Conservation (phyloP, 495 filamentous ascomycete species). For the Diplogelasinospora grovesii region DNA sequence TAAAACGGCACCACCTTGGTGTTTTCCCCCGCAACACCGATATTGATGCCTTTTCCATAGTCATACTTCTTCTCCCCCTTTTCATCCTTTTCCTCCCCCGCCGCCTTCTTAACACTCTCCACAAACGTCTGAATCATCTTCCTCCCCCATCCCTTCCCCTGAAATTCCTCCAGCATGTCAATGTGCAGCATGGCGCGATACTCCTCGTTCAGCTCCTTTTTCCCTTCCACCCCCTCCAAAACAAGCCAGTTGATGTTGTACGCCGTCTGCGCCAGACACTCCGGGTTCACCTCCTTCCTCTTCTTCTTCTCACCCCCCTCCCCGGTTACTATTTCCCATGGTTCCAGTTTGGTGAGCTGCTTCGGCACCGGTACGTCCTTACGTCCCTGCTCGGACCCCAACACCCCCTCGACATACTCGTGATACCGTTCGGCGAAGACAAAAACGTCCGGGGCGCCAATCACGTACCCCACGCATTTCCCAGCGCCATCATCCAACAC, state of each 20-base stretch:
- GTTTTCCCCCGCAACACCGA: slow-evolving; percentile 36
- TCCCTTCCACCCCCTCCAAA: slow-evolving; percentile 21
- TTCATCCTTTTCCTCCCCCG: slow-evolving; percentile 20
- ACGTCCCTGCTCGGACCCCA: slow-evolving; percentile 13
- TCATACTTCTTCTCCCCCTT: slow-evolving; percentile 11
- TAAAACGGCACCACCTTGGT: slow-evolving; percentile 37
- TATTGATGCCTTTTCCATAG: slow-evolving; percentile 27
- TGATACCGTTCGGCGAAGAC: slow-evolving; percentile 22
- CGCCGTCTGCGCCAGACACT: slow-evolving; percentile 25
- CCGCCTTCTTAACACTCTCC: slow-evolving; percentile 23
- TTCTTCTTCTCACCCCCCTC: no score
- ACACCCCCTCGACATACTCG: slow-evolving; percentile 24
- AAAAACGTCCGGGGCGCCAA: slow-evolving; percentile 31
- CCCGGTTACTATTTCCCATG: slow-evolving; percentile 9
- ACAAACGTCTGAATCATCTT: slow-evolving; percentile 32
- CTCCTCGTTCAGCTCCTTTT: slow-evolving; percentile 20
- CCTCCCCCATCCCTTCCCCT: slow-evolving; percentile 32
- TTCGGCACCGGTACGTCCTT: slow-evolving; percentile 15
- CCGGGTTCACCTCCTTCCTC: slow-evolving; percentile 20
- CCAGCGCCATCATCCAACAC: slow-evolving; percentile 36
- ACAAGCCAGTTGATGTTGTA: slow-evolving; percentile 29
- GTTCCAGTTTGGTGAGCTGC: slow-evolving; percentile 17
- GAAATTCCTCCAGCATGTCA: slow-evolving; percentile 28
- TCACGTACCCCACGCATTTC: slow-evolving; percentile 33
- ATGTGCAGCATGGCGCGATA: slow-evolving; percentile 39